Percentiles rank a stretch among this genome's conserved stretches.
phyloP scores from a whole-genome alignment of 2,329 filamentous ascomycete species.

The Neofusicoccum laricinum region DNA sequence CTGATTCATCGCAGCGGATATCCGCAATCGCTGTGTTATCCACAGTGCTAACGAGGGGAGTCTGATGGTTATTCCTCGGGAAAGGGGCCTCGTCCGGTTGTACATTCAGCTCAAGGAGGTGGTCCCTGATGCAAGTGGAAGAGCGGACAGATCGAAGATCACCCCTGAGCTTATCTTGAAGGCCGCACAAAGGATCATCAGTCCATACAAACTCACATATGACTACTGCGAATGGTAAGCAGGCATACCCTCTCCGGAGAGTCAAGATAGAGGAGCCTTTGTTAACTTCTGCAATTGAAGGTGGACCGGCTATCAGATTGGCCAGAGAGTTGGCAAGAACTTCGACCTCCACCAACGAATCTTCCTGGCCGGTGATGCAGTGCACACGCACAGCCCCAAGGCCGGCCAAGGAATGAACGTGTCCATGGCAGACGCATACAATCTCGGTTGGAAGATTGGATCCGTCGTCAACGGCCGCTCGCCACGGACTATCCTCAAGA shows the following conservation, averaged over 20 bases:
- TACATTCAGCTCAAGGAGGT: slow-evolving; percentile 61
- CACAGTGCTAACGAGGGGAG: slow-evolving; percentile 56
- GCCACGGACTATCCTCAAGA: slow-evolving; percentile 45
- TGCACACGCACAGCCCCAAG: slow-evolving; percentile 58
- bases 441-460: slow-evolving; percentile 57
- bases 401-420: slow-evolving; percentile 72
- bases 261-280: too few species aligned
- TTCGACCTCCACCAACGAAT: slow-evolving; percentile 59
- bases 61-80: slow-evolving; percentile 64
- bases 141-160: slow-evolving; percentile 60
- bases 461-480: slow-evolving; percentile 46
- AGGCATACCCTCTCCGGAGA: not conserved
- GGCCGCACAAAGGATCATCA: slow-evolving; percentile 62
- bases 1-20: slow-evolving; percentile 41
- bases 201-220: slow-evolving; percentile 65
- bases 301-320: slow-evolving; percentile 43
- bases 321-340: slow-evolving; percentile 59
- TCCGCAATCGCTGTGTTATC: slow-evolving; percentile 58
- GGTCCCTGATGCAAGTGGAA: slow-evolving; percentile 43
- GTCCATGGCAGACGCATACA: slow-evolving; percentile 64
- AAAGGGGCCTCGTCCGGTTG: slow-evolving; percentile 60
- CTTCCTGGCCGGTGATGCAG: slow-evolving; percentile 69
- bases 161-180: slow-evolving; percentile 62
- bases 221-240: slow-evolving; percentile 62
- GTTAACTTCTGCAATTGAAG: not conserved